These are phyloP conservation scores for Nannochloropsis salina DNA, from an alignment of 108 stramenopile species.

Conservation along the genomic window DNA sequence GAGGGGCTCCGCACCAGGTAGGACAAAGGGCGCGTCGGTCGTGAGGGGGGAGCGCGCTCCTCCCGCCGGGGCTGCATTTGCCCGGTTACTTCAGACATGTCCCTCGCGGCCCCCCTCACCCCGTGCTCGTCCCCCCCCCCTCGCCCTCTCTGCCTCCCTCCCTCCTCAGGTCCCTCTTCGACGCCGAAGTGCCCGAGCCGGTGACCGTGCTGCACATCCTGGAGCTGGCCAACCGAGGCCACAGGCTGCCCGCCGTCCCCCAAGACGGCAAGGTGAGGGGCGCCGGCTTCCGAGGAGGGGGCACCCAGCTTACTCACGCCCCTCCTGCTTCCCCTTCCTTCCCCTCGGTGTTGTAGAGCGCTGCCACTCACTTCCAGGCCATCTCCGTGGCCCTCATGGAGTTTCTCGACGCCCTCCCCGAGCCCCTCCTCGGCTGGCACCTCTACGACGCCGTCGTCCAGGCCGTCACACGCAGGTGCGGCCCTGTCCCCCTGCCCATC, in stretches of 20 bases:
- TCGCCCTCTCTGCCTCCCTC: neutral
- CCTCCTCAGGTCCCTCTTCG: neutral
- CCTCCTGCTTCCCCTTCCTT: neutral
- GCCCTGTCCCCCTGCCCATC: neutral
- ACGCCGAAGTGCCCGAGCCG: neutral
- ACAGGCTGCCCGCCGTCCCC: neutral
- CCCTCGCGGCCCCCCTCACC: no score
- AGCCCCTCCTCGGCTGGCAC: slow-evolving; percentile 19
- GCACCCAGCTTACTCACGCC: neutral
- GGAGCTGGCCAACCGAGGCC: slow-evolving; percentile 4
- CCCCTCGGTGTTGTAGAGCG: neutral
- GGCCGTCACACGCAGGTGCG: neutral
- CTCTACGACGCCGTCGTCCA: slow-evolving; percentile 17
- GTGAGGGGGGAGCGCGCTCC: neutral
- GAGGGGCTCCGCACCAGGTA: neutral
- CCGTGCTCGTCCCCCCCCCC: neutral
- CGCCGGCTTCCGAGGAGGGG: no score
- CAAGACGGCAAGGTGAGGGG: neutral
- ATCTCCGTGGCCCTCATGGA: neutral
- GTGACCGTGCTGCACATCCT: neutral
- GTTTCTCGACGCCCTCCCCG: neutral
- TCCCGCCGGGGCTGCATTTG: no score
- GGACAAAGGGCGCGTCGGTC: neutral
- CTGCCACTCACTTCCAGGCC: slow-evolving; percentile 2
- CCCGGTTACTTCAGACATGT: no score